Base-by-base conservation (phyloP, 257 asterid genomes). In the Solanum virginianum region DNA sequence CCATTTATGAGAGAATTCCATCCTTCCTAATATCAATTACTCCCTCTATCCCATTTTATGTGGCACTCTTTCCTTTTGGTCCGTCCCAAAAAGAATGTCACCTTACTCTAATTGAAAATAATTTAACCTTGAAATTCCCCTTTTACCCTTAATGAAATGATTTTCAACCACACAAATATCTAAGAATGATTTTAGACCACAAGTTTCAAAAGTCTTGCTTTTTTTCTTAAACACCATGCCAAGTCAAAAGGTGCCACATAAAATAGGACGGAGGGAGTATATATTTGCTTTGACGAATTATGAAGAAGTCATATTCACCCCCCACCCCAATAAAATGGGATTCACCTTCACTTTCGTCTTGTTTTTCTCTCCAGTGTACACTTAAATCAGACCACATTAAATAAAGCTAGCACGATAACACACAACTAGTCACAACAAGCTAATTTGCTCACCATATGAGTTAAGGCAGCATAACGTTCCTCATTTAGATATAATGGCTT, bases 401-500 rank as follows among this genome's bases (percentile, higher is more conserved):
- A 39, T 18, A 41, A 70, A 39, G 60, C 81, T 49, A 75, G 43
- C 62, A 75, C 24, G 10, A 53, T 24, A 26, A 14, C 41, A 75
- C 22, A 75, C 41, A 75, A 47, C 24, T 26, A 79, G 47, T 24
- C 47, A 26, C 26, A 53, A 16, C 24, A 29, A 36, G 65, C 7
- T 53, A 51, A 79, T 51, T 53, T 16, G 16, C 49, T 26, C 92
- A 96, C 99, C 99, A 96, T 95, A 69, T 93, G 97, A 81, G 94
- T 88, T 69, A 96, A 90, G 84, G 96, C 93, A 41, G 98, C 98
- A 70, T 95, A 96, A 86, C 98, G 96, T 87, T 96, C 99, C 90
- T 96, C 93, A 82, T 93, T 96, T 77, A 96, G 90, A 89, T 88
- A 95, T 89, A 96, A 89, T 9, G 98, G 99, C 87, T 95, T 96